phyloP scores from a whole-genome alignment of 106 monocot species.

The Acanthochlamys bracteata region DNA sequence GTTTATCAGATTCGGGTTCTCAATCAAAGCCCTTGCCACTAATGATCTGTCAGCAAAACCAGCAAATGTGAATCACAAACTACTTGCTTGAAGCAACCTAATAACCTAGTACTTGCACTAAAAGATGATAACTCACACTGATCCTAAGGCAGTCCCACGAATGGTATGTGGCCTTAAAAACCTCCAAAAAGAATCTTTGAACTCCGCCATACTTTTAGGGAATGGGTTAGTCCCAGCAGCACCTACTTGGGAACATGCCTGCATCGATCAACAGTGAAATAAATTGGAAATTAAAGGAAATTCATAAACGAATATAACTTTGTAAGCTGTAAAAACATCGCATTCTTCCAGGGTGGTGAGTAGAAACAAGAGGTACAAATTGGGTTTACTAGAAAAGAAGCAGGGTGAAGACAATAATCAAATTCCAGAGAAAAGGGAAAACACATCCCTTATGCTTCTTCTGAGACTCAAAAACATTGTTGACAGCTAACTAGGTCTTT shows the following conservation, averaged over 20 bases:
- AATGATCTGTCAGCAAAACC: slow-evolving; percentile 53
- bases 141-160: slow-evolving; percentile 89
- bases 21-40: slow-evolving; percentile 82
- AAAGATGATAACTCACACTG: slow-evolving; percentile 41
- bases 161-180: slow-evolving; percentile 97
- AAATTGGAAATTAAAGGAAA: too few relatives aligned
- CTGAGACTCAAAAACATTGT: too few relatives aligned
- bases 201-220: slow-evolving; percentile 34
- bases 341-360: too few relatives aligned
- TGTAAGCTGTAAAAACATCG: too few relatives aligned
- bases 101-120: not conserved
- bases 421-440: too few relatives aligned
- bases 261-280: too few relatives aligned
- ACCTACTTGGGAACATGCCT: slow-evolving; percentile 65
- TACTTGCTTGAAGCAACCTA: not conserved
- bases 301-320: too few relatives aligned
- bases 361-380: too few relatives aligned
- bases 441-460: too few relatives aligned
- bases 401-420: too few relatives aligned
- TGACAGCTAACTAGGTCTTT: too few relatives aligned
- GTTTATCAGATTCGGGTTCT: slow-evolving; percentile 76
- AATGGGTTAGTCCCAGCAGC: slow-evolving; percentile 39
- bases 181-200: slow-evolving; percentile 75
- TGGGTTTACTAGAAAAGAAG: too few relatives aligned
- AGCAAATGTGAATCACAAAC: slow-evolving; percentile 1